A percentile compares a stretch with the other conserved stretches of the same genome.
phyloP scores from a whole-genome alignment of 2,329 filamentous ascomycete species.

The Phyllosticta paracitricarpa region DNA sequence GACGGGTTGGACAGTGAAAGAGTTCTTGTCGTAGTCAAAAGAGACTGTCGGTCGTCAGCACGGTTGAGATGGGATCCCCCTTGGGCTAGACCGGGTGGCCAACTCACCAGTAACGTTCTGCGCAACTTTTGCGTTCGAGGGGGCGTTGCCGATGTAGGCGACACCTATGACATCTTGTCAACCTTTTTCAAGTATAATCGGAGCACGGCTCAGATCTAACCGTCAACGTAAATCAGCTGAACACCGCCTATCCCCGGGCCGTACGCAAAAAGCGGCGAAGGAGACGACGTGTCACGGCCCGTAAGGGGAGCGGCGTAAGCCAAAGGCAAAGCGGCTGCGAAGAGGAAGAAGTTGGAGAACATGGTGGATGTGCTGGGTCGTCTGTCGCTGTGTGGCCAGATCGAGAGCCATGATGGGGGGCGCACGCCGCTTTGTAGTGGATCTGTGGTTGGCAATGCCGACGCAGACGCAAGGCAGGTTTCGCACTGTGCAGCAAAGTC shows the following conservation, averaged over 20 bases:
- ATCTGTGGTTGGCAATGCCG: background rate
- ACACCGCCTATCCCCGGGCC: conserved; percentile 1
- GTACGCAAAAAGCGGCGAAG: conserved; percentile 1
- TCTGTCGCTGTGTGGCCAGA: background rate
- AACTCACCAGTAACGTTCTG: conserved; percentile 1
- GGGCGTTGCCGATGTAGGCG: background rate
- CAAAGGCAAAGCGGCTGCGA: background rate
- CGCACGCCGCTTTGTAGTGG: background rate
- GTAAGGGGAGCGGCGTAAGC: background rate
- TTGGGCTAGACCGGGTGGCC: background rate
- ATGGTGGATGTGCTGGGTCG: background rate
- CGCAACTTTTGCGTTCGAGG: background rate
- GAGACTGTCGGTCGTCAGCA: background rate
- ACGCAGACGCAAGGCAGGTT: background rate
- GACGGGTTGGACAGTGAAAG: background rate
- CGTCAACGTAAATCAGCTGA: conserved; percentile 1
- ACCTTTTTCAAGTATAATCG: background rate
- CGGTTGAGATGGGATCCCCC: background rate
- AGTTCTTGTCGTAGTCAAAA: background rate
- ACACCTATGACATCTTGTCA: background rate
- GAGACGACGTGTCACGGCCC: background rate
- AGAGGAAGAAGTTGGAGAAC: background rate
- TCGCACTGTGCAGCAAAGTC: background rate
- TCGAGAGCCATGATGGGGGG: background rate
- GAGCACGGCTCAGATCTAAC: background rate